Percentiles rank a stretch among this genome's conserved stretches.
phyloP scores from a whole-genome alignment of 805 yeast species.

The Zygosaccharomyces bailii region DNA sequence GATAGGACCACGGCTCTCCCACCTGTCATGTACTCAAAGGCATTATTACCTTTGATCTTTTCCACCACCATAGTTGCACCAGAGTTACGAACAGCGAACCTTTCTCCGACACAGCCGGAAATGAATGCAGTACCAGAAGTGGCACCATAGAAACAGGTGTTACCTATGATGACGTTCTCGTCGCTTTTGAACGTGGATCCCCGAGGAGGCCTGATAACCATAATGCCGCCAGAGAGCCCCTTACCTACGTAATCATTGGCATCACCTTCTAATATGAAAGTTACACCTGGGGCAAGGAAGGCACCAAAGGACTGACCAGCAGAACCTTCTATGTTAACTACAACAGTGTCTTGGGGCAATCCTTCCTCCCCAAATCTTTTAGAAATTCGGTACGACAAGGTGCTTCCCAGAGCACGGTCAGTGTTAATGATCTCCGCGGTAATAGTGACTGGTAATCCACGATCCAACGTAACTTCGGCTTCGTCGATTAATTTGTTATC shows the following conservation, averaged over 20 bases:
- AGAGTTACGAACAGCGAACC: slow-evolving; percentile 97
- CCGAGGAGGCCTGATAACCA: slow-evolving; percentile 88
- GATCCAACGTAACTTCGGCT: slow-evolving; percentile 89
- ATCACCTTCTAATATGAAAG: slow-evolving; percentile 94
- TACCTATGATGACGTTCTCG: slow-evolving; percentile 94
- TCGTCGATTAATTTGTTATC: slow-evolving; percentile 96
- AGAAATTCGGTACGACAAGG: slow-evolving; percentile 89
- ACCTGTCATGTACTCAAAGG: slow-evolving; percentile 99
- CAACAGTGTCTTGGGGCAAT: slow-evolving; percentile 93
- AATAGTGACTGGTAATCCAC: slow-evolving; percentile 93
- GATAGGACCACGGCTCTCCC: slow-evolving; percentile 95
- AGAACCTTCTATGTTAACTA: slow-evolving; percentile 84
- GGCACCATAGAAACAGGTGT: slow-evolving; percentile 97
- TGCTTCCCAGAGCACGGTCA: slow-evolving; percentile 94
- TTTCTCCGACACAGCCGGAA: slow-evolving; percentile 97
- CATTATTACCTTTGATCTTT: slow-evolving; percentile 93
- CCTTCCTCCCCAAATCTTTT: slow-evolving; percentile 91
- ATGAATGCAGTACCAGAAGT: slow-evolving; percentile 92
- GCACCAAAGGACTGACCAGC: slow-evolving; percentile 99
- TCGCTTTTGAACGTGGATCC: slow-evolving; percentile 83
- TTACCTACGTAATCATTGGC: slow-evolving; percentile 98
- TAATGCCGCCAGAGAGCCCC: slow-evolving; percentile 93
- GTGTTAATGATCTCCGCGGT: slow-evolving; percentile 93
- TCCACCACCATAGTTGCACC: slow-evolving; percentile 97
- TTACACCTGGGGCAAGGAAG: slow-evolving; percentile 91